Evolutionary conservation across 768 basidiomycete genomes (phyloP).

Genomic region (Boletus sp.): DNA sequence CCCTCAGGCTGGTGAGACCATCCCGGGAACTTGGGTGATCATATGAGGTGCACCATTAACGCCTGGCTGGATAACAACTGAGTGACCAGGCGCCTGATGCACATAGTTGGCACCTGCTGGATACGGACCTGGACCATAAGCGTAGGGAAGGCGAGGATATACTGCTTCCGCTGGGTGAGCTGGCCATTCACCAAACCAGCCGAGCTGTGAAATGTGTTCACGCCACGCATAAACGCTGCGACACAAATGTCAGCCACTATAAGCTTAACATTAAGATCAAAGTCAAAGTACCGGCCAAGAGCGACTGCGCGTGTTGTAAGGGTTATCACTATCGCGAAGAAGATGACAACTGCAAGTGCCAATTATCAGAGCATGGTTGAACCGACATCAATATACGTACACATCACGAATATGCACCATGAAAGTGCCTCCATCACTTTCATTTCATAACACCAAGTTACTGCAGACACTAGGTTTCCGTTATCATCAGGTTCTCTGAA

Average conservation of each 20-base stretch:
- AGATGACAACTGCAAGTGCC: constrained; percentile 38
- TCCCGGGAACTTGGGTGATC: constrained; percentile 56
- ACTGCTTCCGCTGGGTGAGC: constrained; percentile 43
- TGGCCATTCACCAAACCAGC: constrained; percentile 75
- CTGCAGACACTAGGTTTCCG: constrained; percentile 47
- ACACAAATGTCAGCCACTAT: not conserved
- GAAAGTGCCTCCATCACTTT: constrained; percentile 77
- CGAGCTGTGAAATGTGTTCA: constrained; percentile 52
- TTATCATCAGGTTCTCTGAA: constrained; percentile 4
- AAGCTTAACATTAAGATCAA: not conserved
- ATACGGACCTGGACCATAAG: constrained; percentile 38
- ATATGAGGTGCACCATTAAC: constrained; percentile 56
- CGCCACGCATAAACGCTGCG: constrained; percentile 32
- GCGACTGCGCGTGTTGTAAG: constrained; percentile 45
- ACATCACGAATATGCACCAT: constrained; percentile 64
- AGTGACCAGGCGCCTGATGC: constrained; percentile 55
- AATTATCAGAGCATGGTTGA: not conserved
- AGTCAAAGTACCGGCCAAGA: constrained; percentile 29
- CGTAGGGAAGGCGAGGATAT: constrained; percentile 22
- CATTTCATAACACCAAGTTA: constrained; percentile 73
- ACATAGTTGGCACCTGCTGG: constrained; percentile 37
- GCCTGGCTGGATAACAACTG: constrained; percentile 68
- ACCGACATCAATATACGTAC: constrained; percentile 31
- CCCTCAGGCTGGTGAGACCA: constrained; percentile 22
- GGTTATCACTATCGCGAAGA: constrained; percentile 53